Conservation (phyloP, 768 basidiomycete species). For the Imleria badia region DNA sequence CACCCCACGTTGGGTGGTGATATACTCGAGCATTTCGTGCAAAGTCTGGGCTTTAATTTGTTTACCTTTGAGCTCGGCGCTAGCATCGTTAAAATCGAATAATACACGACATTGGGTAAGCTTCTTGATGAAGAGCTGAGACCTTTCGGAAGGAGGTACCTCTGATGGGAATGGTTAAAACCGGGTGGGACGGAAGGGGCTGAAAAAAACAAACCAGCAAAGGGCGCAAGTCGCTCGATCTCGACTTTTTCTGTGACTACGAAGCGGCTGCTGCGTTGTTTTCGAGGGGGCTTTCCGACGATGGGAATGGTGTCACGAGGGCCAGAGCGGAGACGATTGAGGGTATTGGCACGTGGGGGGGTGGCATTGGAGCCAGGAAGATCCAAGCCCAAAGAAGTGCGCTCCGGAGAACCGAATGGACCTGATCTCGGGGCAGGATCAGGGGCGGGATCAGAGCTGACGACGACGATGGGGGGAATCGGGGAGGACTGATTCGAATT, state of each 20-base stretch:
- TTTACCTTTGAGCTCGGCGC: slow-evolving; percentile 93
- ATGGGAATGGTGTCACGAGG: slow-evolving; percentile 98
- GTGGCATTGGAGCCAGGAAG: slow-evolving; percentile 43
- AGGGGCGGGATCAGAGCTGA: slow-evolving; percentile 64
- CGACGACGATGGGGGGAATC: slow-evolving; percentile 84
- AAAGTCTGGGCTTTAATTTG: slow-evolving; percentile 98
- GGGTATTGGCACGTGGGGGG: slow-evolving; percentile 65
- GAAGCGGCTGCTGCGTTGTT: slow-evolving; percentile 96
- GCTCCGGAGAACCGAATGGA: slow-evolving; percentile 47
- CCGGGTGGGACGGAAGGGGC: slow-evolving; percentile 8
- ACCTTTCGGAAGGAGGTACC: slow-evolving; percentile 83
- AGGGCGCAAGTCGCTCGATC: slow-evolving; percentile 90
- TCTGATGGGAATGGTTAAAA: slow-evolving; percentile 48
- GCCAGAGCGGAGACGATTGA: slow-evolving; percentile 73
- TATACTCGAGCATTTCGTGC: slow-evolving; percentile 98
- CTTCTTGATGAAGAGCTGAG: slow-evolving; percentile 91
- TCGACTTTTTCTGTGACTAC: slow-evolving; percentile 96
- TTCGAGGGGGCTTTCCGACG: slow-evolving; percentile 93
- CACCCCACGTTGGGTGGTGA: slow-evolving; percentile 93
- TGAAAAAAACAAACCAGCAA: slow-evolving; percentile 56
- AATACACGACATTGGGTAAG: slow-evolving; percentile 94
- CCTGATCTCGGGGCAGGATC: slow-evolving; percentile 45
- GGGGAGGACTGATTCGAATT: slow-evolving; percentile 41
- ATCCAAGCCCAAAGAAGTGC: slow-evolving; percentile 48
- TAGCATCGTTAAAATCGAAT: slow-evolving; percentile 99